Evolutionary conservation across 2,329 filamentous ascomycete genomes (phyloP).

Genomic region (Emmonsiellopsis sp.): DNA sequence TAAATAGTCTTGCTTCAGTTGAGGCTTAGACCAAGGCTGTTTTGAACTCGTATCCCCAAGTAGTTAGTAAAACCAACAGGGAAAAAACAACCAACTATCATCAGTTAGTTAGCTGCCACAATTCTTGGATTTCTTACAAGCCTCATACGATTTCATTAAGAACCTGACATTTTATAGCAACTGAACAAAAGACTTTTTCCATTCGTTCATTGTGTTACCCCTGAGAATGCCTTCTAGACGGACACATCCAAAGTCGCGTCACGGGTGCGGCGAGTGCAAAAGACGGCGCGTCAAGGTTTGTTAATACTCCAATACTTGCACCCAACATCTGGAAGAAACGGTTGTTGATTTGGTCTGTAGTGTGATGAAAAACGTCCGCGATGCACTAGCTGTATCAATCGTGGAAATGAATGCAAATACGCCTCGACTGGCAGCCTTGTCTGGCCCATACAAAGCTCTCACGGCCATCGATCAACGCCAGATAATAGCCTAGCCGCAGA

Average conservation of each 20-base stretch:
- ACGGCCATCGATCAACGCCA: background rate
- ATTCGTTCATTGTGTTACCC: background rate
- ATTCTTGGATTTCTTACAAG: no score
- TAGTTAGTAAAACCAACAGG: no score
- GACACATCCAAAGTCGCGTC: slow-evolving; percentile 11
- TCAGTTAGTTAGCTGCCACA: no score
- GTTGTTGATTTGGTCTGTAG: background rate
- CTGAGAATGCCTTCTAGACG: slow-evolving; percentile 13
- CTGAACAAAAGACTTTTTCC: background rate
- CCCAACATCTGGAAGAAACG: background rate
- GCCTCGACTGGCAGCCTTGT: background rate
- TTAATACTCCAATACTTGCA: background rate
- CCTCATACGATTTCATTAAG: no score
- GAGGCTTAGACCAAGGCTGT: no score
- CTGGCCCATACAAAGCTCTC: background rate
- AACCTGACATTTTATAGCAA: background rate
- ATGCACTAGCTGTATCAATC: background rate
- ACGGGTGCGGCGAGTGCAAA: slow-evolving; percentile 15
- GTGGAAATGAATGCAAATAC: background rate
- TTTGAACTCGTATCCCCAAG: no score
- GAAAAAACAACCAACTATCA: no score
- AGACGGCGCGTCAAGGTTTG: slow-evolving; percentile 17
- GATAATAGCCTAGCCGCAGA: background rate
- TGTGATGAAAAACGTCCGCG: background rate
- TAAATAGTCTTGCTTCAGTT: no score